Evolutionary conservation across 169 alveolate species (phyloP).

Genomic region (Plasmodium blacklocki): DNA sequence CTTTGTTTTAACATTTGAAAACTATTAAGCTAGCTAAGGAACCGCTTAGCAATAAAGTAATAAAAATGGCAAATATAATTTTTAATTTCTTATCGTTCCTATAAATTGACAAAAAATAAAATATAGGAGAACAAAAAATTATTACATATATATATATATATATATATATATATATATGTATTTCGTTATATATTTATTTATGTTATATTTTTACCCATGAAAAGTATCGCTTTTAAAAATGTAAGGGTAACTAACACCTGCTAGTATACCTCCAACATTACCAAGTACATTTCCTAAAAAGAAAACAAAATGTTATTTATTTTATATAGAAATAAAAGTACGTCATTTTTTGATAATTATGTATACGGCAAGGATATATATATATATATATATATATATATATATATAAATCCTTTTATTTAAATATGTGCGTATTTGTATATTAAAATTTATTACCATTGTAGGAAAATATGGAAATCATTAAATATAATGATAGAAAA

Average conservation of each 20-base stretch:
- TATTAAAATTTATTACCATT: slow-evolving; percentile 33
- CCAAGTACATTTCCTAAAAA: slow-evolving; percentile 64
- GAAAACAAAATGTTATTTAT: neutral
- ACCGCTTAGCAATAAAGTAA: slow-evolving; percentile 8
- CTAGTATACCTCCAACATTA: slow-evolving; percentile 40
- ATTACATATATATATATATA: neutral
- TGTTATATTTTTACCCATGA: slow-evolving; percentile 7
- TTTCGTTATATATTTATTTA: neutral
- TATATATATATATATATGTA: neutral
- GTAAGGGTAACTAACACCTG: slow-evolving; percentile 51
- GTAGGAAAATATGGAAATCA: slow-evolving; percentile 34
- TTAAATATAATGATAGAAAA: slow-evolving; percentile 33
- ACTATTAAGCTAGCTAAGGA: slow-evolving; percentile 9
- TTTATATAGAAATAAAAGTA: neutral
- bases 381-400: neutral
- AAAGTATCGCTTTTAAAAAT: slow-evolving; percentile 17
- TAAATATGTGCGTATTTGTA: no score
- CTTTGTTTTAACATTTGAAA: slow-evolving; percentile 20
- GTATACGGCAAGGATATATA: neutral
- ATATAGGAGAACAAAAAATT: slow-evolving; percentile 2
- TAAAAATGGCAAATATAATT: neutral
- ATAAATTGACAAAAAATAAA: neutral
- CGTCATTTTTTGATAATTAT: no score
- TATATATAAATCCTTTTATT: neutral
- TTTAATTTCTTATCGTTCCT: slow-evolving; percentile 20